phyloP scores from a whole-genome alignment of 805 yeast genomes.

The Metschnikowia shivogae region DNA sequence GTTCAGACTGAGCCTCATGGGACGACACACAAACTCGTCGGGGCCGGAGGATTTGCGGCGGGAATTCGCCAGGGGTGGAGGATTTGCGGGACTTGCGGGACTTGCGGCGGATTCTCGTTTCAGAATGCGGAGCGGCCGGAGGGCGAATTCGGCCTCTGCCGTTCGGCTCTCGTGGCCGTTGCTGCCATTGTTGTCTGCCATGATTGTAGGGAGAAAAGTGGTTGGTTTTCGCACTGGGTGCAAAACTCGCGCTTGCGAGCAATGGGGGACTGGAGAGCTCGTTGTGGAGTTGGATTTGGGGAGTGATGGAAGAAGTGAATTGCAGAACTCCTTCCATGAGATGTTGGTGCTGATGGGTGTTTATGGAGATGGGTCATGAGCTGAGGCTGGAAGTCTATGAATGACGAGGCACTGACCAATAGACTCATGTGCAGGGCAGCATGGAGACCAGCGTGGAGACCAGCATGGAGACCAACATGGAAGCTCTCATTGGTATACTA shows the following conservation, averaged over 20 bases:
- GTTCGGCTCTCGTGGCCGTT: not conserved
- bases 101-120: slow-evolving; percentile 6
- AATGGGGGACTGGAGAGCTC: too few relatives aligned
- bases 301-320: too few relatives aligned
- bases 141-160: slow-evolving; percentile 8
- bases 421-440: too few relatives aligned
- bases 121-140: slow-evolving; percentile 16
- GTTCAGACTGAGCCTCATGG: slow-evolving; percentile 28
- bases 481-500: too few relatives aligned
- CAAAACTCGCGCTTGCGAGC: slow-evolving; percentile 2
- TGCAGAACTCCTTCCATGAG: too few relatives aligned
- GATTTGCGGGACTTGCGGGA: not conserved
- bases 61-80: slow-evolving; percentile 23
- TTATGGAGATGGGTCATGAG: too few relatives aligned
- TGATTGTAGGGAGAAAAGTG: not conserved
- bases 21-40: slow-evolving; percentile 37
- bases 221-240: slow-evolving; percentile 10
- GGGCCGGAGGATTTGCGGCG: slow-evolving; percentile 1
- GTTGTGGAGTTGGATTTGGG: too few relatives aligned
- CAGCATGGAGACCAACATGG: too few relatives aligned
- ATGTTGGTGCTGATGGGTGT: too few relatives aligned
- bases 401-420: too few relatives aligned
- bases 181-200: slow-evolving; percentile 2
- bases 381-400: too few relatives aligned
- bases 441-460: too few relatives aligned